These are phyloP conservation scores for Takashimella tepidaria DNA, from an alignment of 1,284 basidiomycete genomes.

Conservation along the genomic window DNA sequence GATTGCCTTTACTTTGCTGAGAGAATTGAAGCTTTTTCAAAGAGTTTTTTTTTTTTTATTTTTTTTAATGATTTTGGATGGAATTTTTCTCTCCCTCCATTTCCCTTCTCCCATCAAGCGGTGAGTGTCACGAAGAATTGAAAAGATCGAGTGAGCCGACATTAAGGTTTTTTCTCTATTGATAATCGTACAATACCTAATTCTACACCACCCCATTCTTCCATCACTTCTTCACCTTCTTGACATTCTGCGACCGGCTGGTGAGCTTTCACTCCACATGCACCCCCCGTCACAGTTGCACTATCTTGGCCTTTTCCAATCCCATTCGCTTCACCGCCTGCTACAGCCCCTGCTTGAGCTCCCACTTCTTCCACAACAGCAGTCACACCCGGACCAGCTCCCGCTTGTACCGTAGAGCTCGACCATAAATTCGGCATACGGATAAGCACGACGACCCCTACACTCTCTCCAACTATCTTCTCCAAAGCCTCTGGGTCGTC, in stretches of 20 bases:
- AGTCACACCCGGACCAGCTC: neutral
- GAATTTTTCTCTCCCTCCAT: too few species aligned
- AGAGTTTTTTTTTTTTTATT: too few species aligned
- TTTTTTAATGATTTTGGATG: too few species aligned
- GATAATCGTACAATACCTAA: neutral
- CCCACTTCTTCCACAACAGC: neutral
- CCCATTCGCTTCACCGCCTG: neutral
- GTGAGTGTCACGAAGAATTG: too few species aligned
- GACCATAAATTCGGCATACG: constrained; percentile 28
- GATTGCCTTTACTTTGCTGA: too few species aligned
- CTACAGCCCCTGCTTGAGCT: neutral
- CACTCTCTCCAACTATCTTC: constrained; percentile 22
- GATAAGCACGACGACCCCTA: constrained; percentile 36
- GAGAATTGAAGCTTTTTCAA: too few species aligned
- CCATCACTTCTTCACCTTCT: neutral
- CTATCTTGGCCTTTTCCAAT: neutral
- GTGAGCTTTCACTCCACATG: too few species aligned
- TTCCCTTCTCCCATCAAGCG: too few species aligned
- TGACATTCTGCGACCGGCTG: neutral
- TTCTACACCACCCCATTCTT: neutral
- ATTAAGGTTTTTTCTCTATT: neutral
- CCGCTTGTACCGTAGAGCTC: neutral
- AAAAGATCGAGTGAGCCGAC: too few species aligned
- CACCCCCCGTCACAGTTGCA: neutral
- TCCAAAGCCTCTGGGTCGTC: constrained; percentile 18